Evolutionary conservation across 768 basidiomycete species (phyloP).

Genomic region (Gyrodon lividus): DNA sequence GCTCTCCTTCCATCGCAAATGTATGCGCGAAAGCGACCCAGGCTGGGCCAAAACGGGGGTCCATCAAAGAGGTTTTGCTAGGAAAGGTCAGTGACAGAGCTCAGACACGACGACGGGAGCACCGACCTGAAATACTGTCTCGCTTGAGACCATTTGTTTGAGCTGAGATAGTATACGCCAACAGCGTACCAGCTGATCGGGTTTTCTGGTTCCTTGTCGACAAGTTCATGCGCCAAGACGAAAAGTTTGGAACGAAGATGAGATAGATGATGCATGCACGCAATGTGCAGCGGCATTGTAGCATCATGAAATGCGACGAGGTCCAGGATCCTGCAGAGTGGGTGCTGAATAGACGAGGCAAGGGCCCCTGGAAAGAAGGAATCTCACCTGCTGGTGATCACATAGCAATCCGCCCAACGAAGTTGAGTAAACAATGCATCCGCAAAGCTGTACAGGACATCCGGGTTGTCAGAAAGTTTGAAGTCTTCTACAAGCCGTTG

Average conservation of each 20-base stretch:
- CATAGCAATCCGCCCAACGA: conserved; percentile 93
- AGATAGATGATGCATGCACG: conserved; percentile 95
- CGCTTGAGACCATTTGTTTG: conserved; percentile 86
- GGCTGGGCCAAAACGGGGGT: conserved; percentile 92
- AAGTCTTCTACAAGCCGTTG: conserved; percentile 80
- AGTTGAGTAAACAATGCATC: conserved; percentile 87
- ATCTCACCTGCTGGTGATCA: conserved; percentile 74
- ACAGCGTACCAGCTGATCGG: conserved; percentile 98
- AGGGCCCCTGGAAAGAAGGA: background rate
- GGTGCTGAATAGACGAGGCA: background rate
- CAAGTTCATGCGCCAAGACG: conserved; percentile 94
- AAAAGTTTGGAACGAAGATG: conserved; percentile 92
- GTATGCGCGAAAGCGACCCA: conserved; percentile 99
- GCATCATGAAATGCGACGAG: conserved; percentile 83
- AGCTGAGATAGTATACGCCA: conserved; percentile 92
- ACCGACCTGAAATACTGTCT: conserved; percentile 90
- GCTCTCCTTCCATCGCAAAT: conserved; percentile 95
- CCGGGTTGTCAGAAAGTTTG: conserved; percentile 85
- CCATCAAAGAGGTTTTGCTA: conserved; percentile 96
- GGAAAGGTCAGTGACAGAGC: conserved; percentile 5
- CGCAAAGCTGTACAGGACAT: conserved; percentile 87
- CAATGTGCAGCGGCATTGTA: conserved; percentile 92
- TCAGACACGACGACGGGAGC: background rate
- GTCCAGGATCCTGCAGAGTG: conserved; percentile 66
- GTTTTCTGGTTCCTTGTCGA: conserved; percentile 90